Base-by-base conservation (phyloP, 345 rosid species). In the Chamaenerion angustifolium region DNA sequence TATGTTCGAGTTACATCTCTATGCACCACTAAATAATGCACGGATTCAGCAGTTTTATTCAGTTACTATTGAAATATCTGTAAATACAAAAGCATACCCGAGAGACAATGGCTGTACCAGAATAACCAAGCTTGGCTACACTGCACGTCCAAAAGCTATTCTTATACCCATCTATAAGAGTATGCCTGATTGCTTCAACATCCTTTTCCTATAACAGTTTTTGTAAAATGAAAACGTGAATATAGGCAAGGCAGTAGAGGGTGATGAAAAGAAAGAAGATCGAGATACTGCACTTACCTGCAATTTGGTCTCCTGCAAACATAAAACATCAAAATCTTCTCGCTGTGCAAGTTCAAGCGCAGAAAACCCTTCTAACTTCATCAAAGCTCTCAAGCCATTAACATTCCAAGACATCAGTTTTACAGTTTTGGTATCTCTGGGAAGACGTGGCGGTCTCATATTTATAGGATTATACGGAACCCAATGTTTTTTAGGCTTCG, bases 351-450 rank as follows among this genome's bases (percentile, higher is more conserved):
- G 92, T 60, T 86, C 78, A 57, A 69, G 68, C 9, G 82, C 87
- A 49, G 94, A 83, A 71, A 76, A 85, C 16, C 85, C 78, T 67
- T 73, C 75, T 14, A 56, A 54, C 73, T 86, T 90, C 71, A 79
- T 49, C 64, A 86, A 60, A 58, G 94, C 94, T 71, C 94, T 73
- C 56, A 90, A 61, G 16, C 98, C 96, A 70, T 90, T 90, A 59
- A 90, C 96, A 65, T 86, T 90, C 98, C 98, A 90, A 52, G 98
- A 86, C 81, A 86, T 53, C 51, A 90, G 57, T 64, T 81, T 90
- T 56, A 79, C 55, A 64, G 45, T 73, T 60, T 70, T 68, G 17
- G 72, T 59, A 56, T 74, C 79, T 55, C 54, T 61, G 23, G 66
- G 31, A 47, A 64, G 79, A 66, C 79, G 75, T 31, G 71, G 68